Evolutionary conservation across 352 stramenopile genomes (phyloP).

Genomic region (Aphanomyces euteiches): DNA sequence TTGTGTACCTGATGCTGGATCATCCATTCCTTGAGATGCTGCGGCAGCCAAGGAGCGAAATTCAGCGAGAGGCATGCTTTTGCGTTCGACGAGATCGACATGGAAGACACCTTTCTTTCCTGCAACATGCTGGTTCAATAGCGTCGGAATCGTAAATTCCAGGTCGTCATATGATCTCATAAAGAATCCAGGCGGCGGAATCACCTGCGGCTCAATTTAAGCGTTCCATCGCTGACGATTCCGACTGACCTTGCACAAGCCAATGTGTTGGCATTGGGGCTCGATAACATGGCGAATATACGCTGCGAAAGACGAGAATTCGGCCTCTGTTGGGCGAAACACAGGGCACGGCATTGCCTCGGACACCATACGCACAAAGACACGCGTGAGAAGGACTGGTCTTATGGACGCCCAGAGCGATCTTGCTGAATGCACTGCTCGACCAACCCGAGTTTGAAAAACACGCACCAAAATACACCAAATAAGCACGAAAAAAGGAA

Average conservation of each 20-base stretch:
- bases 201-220: conserved; percentile 39
- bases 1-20: conserved; percentile 1
- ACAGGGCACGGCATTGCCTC: conserved; percentile 54
- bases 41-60: conserved; percentile 51
- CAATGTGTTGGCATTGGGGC: conserved; percentile 63
- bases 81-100: conserved; percentile 85
- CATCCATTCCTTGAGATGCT: conserved; percentile 7
- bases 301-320: conserved; percentile 80
- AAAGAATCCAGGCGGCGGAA: conserved; percentile 77
- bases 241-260: conserved; percentile 85
- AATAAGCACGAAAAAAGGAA: too few species aligned
- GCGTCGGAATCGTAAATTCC: conserved; percentile 50
- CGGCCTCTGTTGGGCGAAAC: conserved; percentile 72
- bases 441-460: too few species aligned
- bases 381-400: neutral
- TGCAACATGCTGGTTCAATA: conserved; percentile 82
- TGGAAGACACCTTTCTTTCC: conserved; percentile 88
- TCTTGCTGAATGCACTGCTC: too few species aligned
- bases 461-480: neutral
- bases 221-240: conserved; percentile 20
- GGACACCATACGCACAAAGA: neutral
- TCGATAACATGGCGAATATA: conserved; percentile 85
- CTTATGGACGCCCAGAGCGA: too few species aligned
- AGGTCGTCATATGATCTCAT: conserved; percentile 57
- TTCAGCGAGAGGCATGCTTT: conserved; percentile 55